phyloP scores from a whole-genome alignment of 306 rosid genomes.

The Amphicarpaea edgeworthii region DNA sequence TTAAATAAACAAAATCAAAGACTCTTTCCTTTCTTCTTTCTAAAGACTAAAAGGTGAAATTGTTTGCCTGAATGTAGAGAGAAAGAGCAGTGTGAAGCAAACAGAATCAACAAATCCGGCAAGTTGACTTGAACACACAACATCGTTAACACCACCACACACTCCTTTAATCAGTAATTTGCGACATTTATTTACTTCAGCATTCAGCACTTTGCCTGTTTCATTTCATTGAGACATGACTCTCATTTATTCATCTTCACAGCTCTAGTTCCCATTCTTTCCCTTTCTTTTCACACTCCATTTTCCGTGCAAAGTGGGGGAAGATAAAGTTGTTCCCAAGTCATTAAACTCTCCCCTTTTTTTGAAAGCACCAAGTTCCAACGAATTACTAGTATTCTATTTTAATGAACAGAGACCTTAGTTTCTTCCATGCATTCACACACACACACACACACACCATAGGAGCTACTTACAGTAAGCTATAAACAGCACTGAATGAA shows the following conservation, averaged over 20 bases:
- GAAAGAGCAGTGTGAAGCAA: constrained; percentile 2
- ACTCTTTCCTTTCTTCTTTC: background rate
- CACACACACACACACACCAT: background rate
- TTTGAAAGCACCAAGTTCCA: constrained; percentile 32
- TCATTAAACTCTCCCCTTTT: constrained; percentile 20
- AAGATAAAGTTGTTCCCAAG: constrained; percentile 17
- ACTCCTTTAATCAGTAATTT: constrained; percentile 3
- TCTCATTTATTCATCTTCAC: background rate
- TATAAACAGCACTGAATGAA: constrained; percentile 10
- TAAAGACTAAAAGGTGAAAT: background rate
- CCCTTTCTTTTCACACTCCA: constrained; percentile 20
- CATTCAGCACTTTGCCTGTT: background rate
- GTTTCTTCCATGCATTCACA: constrained; percentile 17
- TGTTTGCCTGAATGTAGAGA: constrained; percentile 3
- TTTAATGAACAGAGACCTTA: background rate
- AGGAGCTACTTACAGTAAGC: constrained; percentile 24
- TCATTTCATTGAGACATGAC: background rate
- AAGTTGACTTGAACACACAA: constrained; percentile 28
- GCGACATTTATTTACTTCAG: constrained; percentile 1
- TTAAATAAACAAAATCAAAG: background rate
- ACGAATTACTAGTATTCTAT: background rate
- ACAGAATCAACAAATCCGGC: constrained; percentile 1
- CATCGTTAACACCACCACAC: background rate
- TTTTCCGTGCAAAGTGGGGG: background rate
- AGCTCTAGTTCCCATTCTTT: constrained; percentile 18